phyloP scores from a whole-genome alignment of 495 filamentous ascomycete species.

The Massariosphaeria phaeospora region DNA sequence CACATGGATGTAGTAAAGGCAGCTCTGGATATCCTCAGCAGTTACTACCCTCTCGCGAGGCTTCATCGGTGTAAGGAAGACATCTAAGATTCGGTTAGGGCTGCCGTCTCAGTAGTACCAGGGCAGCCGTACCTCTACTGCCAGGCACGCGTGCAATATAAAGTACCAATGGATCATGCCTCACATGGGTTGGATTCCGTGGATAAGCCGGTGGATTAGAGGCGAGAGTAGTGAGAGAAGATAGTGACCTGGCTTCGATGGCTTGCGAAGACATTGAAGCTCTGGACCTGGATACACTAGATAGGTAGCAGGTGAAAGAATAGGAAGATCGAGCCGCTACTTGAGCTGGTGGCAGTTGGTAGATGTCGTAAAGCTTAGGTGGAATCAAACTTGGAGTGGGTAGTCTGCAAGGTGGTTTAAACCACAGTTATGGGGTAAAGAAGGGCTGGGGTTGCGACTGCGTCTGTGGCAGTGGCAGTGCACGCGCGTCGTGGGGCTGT shows the following conservation, averaged over 20 bases:
- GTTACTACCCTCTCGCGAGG: constrained; percentile 83
- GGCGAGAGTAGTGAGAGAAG: constrained; percentile 71
- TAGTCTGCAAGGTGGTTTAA: no score
- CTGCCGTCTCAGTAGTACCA: constrained; percentile 7
- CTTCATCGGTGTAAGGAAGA: constrained; percentile 89
- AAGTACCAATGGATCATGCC: constrained; percentile 63
- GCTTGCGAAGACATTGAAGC: constrained; percentile 31
- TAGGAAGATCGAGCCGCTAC: not conserved
- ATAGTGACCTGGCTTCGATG: constrained; percentile 77
- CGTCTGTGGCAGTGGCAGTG: no score
- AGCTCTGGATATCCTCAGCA: constrained; percentile 77
- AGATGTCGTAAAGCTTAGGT: no score
- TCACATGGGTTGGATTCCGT: constrained; percentile 61
- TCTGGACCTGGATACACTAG: no score
- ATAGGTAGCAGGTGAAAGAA: not conserved
- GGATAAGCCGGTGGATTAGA: constrained; percentile 82
- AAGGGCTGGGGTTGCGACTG: no score
- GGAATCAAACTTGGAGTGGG: no score
- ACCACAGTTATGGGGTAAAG: no score
- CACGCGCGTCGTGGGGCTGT: no score
- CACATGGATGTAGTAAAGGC: constrained; percentile 86
- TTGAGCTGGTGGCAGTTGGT: constrained; percentile 8
- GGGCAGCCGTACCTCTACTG: constrained; percentile 61
- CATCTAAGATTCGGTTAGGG: constrained; percentile 52
- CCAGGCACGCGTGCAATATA: constrained; percentile 93